Evolutionary conservation across 495 filamentous ascomycete species (phyloP).

Genomic region (Choiromyces venosus): DNA sequence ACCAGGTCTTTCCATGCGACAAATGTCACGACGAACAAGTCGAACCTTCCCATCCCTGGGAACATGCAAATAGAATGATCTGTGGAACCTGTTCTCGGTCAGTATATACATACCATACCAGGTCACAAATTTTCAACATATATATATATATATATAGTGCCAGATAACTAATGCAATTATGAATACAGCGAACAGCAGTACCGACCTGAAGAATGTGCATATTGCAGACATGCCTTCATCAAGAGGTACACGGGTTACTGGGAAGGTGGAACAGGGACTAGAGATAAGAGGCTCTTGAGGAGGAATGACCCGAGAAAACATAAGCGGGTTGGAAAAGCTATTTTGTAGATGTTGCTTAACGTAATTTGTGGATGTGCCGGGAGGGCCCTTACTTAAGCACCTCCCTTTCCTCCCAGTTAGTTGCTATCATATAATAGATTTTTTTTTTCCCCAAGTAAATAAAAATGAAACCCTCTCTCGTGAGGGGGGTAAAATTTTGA

Average conservation of each 20-base stretch:
- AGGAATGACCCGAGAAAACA: constrained; percentile 71
- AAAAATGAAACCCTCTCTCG: not conserved
- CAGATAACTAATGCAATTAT: no score
- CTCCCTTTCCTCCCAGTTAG: not conserved
- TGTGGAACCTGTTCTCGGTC: constrained; percentile 66
- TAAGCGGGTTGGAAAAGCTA: constrained; percentile 49
- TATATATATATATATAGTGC: no score
- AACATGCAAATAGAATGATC: constrained; percentile 85
- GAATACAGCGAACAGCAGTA: constrained; percentile 72
- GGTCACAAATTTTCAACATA: no score
- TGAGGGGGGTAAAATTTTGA: no score
- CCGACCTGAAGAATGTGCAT: constrained; percentile 67
- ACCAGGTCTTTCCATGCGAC: constrained; percentile 74
- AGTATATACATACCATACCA: no score
- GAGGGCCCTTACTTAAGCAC: not conserved
- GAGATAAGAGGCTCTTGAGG: constrained; percentile 64
- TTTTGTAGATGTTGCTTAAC: not conserved
- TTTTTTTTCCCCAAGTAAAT: not conserved
- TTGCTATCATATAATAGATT: not conserved
- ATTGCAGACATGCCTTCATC: constrained; percentile 70
- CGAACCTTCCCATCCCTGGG: constrained; percentile 62
- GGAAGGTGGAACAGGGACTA: constrained; percentile 74
- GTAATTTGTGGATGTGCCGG: not conserved
- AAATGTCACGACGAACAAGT: constrained; percentile 67
- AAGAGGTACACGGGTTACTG: constrained; percentile 71